Evolutionary conservation across 2,329 filamentous ascomycete genomes (phyloP).

Genomic region (Fusarium hainanense): DNA sequence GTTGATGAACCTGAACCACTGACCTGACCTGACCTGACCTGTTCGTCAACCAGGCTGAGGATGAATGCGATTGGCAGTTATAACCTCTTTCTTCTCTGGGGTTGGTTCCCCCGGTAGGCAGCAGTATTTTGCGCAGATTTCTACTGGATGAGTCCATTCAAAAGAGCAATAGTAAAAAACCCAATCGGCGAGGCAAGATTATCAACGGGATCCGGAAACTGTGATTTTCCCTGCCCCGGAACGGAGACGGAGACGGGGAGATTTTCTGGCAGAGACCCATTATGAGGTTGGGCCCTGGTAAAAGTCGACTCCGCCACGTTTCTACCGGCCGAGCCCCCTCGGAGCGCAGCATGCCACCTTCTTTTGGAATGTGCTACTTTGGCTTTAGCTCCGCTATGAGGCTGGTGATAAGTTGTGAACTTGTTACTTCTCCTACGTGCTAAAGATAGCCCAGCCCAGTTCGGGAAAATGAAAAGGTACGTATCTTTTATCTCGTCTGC

Average conservation of each 20-base stretch:
- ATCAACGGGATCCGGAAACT: conserved; percentile 18
- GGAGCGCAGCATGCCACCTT: conserved; percentile 29
- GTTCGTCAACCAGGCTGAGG: background rate
- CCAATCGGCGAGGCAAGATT: background rate
- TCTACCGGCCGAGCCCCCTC: conserved; percentile 31
- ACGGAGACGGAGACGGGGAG: conserved; percentile 17
- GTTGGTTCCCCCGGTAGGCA: conserved; percentile 32
- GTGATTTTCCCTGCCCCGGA: conserved; percentile 2
- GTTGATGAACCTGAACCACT: conserved; percentile 3
- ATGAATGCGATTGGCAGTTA: conserved; percentile 22
- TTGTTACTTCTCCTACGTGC: background rate
- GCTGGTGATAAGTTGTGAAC: conserved; percentile 14
- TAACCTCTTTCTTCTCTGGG: conserved; percentile 33
- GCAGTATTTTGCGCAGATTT: conserved; percentile 22
- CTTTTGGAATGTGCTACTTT: conserved; percentile 21
- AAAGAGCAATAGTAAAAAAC: conserved; percentile 8
- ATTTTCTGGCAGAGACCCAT: conserved; percentile 1
- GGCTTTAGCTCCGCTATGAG: conserved; percentile 11
- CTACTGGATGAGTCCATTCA: conserved; percentile 13
- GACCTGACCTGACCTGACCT: background rate
- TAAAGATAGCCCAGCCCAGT: background rate
- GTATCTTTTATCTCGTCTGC: background rate
- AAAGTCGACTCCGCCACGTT: conserved; percentile 40
- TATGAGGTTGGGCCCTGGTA: background rate
- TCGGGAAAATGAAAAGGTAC: background rate